Percentiles rank a stretch among this genome's conserved stretches.
Conservation (phyloP, 164 flowering plant species). For the Warburgia ugandensis region DNA sequence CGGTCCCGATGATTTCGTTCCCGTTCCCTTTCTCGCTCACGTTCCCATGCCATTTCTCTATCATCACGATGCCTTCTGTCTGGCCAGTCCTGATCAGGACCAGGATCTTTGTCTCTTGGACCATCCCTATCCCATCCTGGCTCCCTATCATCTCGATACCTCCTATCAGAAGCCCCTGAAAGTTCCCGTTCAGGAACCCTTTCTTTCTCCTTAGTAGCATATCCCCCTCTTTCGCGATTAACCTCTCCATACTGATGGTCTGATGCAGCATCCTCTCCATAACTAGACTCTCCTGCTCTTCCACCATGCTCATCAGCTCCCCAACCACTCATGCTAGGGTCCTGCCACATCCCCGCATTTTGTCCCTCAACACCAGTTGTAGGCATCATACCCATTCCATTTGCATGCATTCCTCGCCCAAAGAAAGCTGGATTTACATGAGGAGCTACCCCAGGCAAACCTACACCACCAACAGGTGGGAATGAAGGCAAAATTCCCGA, state of each 20-base stretch:
- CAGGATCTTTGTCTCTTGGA: conserved; percentile 62
- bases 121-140: conserved; percentile 52
- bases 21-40: conserved; percentile 41
- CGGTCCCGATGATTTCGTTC: conserved; percentile 40
- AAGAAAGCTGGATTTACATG: conserved; percentile 32
- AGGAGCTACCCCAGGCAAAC: conserved; percentile 84
- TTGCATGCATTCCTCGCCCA: conserved; percentile 47
- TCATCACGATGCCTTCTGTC: conserved; percentile 76
- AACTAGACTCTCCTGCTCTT: conserved; percentile 75
- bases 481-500: conserved; percentile 60
- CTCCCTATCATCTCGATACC: conserved; percentile 73
- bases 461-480: conserved; percentile 64
- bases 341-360: conserved; percentile 84
- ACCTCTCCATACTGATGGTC: conserved; percentile 80
- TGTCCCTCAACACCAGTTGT: conserved; percentile 61
- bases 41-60: conserved; percentile 42
- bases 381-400: conserved; percentile 87
- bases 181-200: conserved; percentile 67
- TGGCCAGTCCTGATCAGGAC: conserved; percentile 48
- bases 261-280: conserved; percentile 87
- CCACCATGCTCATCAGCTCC: conserved; percentile 73
- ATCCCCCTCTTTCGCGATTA: conserved; percentile 64
- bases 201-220: conserved; percentile 59
- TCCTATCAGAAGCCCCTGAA: conserved; percentile 64
- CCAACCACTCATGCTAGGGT: conserved; percentile 73